Conservation (phyloP, 2,329 filamentous ascomycete genomes). For the Exutisphaerella laricina region DNA sequence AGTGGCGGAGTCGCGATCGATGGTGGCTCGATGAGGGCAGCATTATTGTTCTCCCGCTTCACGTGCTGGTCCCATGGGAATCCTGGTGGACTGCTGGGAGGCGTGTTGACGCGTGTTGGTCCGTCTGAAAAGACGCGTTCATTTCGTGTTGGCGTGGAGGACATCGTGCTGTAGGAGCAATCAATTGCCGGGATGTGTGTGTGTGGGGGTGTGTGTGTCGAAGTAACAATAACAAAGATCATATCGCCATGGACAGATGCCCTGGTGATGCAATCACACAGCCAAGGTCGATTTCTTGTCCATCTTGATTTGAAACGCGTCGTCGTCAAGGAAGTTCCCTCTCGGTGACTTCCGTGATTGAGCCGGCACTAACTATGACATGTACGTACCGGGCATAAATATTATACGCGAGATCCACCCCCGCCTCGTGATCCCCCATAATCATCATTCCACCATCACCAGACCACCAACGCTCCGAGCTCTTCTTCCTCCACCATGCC, state of each 20-base stretch:
- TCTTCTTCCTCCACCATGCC: constrained; percentile 9
- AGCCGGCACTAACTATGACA: too few species aligned
- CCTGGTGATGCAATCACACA: too few species aligned
- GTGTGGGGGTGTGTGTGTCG: too few species aligned
- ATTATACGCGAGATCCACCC: constrained; percentile 5
- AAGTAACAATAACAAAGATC: too few species aligned
- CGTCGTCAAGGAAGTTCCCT: not conserved
- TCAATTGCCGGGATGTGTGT: too few species aligned
- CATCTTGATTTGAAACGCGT: constrained; percentile 7
- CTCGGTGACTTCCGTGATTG: constrained; percentile 1
- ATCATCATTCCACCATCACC: constrained; percentile 1
- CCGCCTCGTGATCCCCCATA: constrained; percentile 3
- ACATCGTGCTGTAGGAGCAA: too few species aligned
- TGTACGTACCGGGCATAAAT: too few species aligned
- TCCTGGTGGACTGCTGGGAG: constrained; percentile 49
- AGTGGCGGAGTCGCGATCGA: constrained; percentile 10
- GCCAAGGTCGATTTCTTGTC: too few species aligned
- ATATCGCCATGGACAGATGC: too few species aligned
- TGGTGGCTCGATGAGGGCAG: constrained; percentile 16
- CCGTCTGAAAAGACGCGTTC: constrained; percentile 25
- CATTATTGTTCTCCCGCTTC: constrained; percentile 18
- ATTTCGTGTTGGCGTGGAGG: constrained; percentile 21
- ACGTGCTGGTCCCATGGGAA: constrained; percentile 32
- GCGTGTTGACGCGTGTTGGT: constrained; percentile 36
- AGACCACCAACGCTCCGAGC: not conserved